phyloP scores from a whole-genome alignment of 768 basidiomycete genomes.

The Suillus brevipes region DNA sequence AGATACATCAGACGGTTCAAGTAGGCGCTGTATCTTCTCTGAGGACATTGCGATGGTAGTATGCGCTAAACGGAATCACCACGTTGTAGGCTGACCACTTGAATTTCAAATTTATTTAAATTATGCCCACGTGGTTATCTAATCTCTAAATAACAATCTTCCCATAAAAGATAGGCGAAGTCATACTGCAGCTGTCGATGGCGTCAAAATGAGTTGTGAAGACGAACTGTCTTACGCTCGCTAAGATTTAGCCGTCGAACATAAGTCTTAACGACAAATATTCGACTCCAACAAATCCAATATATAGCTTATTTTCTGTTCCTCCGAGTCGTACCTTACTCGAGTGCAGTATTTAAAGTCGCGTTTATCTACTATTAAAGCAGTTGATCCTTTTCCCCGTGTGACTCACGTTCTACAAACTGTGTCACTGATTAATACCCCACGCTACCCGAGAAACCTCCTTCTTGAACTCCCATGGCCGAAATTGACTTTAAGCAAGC shows the following conservation, averaged over 20 bases:
- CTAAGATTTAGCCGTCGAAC: too few relatives aligned
- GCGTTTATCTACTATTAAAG: too few relatives aligned
- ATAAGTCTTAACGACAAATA: too few relatives aligned
- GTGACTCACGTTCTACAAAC: too few relatives aligned
- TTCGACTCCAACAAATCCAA: too few relatives aligned
- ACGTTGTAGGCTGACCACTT: slow-evolving; percentile 3
- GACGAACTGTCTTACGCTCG: too few relatives aligned
- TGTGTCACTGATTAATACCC: not conserved
- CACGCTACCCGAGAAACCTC: not conserved
- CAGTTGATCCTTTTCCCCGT: too few relatives aligned
- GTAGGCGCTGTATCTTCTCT: slow-evolving; percentile 46
- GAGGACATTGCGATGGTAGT: slow-evolving; percentile 37
- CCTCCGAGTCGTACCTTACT: too few relatives aligned
- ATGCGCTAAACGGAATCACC: not conserved
- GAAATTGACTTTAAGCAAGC: slow-evolving; percentile 35
- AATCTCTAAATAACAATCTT: slow-evolving; percentile 7
- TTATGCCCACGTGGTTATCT: slow-evolving; percentile 28
- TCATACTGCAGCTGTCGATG: too few relatives aligned
- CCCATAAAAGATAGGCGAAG: too few relatives aligned
- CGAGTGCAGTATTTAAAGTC: too few relatives aligned
- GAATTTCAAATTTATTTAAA: not conserved
- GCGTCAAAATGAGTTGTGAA: slow-evolving; percentile 1
- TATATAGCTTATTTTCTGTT: too few relatives aligned
- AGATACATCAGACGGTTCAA: slow-evolving; percentile 49
- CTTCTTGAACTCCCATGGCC: slow-evolving; percentile 13